Percentiles rank a stretch among this genome's conserved stretches.
Evolutionary conservation across 805 yeast species (phyloP).

Genomic region (Sugiyamaella qingdaonensis): DNA sequence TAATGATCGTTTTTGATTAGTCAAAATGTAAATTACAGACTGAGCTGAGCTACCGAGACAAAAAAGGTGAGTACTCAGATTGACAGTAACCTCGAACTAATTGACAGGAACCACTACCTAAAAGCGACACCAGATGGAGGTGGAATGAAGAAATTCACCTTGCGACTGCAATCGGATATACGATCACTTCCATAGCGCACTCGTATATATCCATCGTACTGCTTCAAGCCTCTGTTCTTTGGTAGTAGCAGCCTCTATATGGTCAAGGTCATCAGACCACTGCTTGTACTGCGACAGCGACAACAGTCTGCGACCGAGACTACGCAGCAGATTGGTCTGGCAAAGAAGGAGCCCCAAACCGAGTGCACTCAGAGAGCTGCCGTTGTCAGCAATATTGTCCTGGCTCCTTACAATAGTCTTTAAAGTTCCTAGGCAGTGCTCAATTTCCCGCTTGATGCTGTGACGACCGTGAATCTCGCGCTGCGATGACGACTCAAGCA

Average conservation of each 20-base stretch:
- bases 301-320: conserved; percentile 44
- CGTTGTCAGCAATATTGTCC: conserved; percentile 20
- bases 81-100: no score
- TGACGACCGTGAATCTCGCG: conserved; percentile 13
- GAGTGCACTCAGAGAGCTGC: conserved; percentile 24
- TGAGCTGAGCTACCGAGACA: no score
- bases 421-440: conserved; percentile 50
- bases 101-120: no score
- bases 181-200: neutral
- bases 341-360: conserved; percentile 61
- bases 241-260: conserved; percentile 37
- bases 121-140: no score
- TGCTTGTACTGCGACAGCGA: conserved; percentile 49
- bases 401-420: conserved; percentile 45
- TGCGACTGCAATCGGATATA: no score
- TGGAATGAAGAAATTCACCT: no score
- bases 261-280: conserved; percentile 60
- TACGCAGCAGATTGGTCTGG: conserved; percentile 57
- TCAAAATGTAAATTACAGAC: no score
- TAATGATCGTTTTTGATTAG: no score
- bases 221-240: conserved; percentile 4
- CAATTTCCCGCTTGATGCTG: conserved; percentile 31
- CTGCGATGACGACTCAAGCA: conserved; percentile 12
- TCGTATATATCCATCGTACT: conserved; percentile 7
- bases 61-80: no score